A percentile compares a stretch with the other conserved stretches of the same genome.
Evolutionary conservation across 495 filamentous ascomycete genomes (phyloP).

Genomic region (Astrothelium subdiscretum): DNA sequence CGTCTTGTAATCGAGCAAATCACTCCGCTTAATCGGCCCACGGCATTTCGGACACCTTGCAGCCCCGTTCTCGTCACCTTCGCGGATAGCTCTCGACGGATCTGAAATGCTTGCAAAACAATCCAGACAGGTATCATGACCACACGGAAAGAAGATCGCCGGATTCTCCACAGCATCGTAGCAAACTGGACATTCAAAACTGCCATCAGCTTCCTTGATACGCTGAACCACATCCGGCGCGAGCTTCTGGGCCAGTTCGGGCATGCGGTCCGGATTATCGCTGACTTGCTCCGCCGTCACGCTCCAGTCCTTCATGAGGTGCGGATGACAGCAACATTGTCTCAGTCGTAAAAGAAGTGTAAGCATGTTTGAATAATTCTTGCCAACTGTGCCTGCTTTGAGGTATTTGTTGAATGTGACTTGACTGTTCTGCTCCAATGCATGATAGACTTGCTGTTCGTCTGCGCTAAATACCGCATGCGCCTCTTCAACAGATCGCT

Average conservation of each 20-base stretch:
- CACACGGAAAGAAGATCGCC: slow-evolving; percentile 72
- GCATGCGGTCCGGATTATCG: slow-evolving; percentile 43
- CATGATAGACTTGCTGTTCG: slow-evolving; percentile 58
- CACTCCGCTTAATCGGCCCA: slow-evolving; percentile 47
- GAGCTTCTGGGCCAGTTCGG: slow-evolving; percentile 55
- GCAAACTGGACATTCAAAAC: slow-evolving; percentile 64
- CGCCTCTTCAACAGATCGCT: slow-evolving; percentile 51
- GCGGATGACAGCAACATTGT: slow-evolving; percentile 90
- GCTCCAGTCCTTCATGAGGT: slow-evolving; percentile 70
- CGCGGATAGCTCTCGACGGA: slow-evolving; percentile 39
- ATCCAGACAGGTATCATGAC: slow-evolving; percentile 68
- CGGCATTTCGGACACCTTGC: slow-evolving; percentile 71
- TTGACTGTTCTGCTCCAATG: slow-evolving; percentile 55
- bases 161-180: slow-evolving; percentile 66
- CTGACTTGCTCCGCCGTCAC: slow-evolving; percentile 37
- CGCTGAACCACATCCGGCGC: slow-evolving; percentile 49
- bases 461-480: slow-evolving; percentile 65
- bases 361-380: slow-evolving; percentile 74
- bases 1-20: slow-evolving; percentile 57
- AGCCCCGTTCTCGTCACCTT: slow-evolving; percentile 44
- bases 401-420: slow-evolving; percentile 70
- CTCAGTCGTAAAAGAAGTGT: slow-evolving; percentile 77
- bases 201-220: slow-evolving; percentile 46
- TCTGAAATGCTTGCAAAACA: slow-evolving; percentile 68
- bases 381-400: slow-evolving; percentile 55